Conservation (phyloP, 176 grass and related monocot species). For the Zea mays region Zm-B73-REFERENCE-NAM-5.0 NC_050097.1:23091501-23092000, state of each 20-base stretch:
- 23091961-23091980: not conserved
- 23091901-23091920: not conserved
- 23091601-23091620: not conserved
- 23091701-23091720: constrained; percentile 49
- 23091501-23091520: constrained; percentile 57
- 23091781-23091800: constrained; percentile 42
- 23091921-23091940: not conserved
- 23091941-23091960: constrained; percentile 4
- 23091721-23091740: not conserved
- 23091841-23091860: not conserved
- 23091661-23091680: constrained; percentile 34
- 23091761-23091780: constrained; percentile 57
- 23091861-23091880: too few species aligned
- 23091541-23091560: constrained; percentile 50
- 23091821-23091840: constrained; percentile 4
- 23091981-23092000: not conserved
- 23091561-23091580: constrained; percentile 40
- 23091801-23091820: not conserved
- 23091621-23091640: not conserved
- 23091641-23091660: not conserved
- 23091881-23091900: not conserved
- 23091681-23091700: constrained; percentile 24
- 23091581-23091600: constrained; percentile 7
- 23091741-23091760: constrained; percentile 20
- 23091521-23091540: constrained; percentile 66